Evolutionary conservation across 1,284 basidiomycete genomes (phyloP).

Genomic region (Heterobasidion occidentale): DNA sequence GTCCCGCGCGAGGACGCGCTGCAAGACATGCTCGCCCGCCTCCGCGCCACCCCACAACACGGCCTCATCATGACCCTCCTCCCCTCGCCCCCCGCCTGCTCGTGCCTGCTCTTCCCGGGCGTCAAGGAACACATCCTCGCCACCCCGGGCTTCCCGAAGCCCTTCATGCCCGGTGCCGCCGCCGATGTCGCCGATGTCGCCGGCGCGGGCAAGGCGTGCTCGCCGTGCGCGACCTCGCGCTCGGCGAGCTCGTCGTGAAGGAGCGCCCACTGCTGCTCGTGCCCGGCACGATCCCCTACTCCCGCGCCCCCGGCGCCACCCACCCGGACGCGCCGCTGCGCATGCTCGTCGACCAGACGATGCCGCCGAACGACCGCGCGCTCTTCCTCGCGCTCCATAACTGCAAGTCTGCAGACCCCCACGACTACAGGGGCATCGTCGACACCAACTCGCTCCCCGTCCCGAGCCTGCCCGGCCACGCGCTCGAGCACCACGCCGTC

Average conservation of each 20-base stretch:
- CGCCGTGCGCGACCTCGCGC: constrained; percentile 1
- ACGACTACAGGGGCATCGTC: constrained; percentile 8
- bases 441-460: constrained; percentile 15
- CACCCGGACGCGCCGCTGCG: background rate
- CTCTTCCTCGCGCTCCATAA: constrained; percentile 10
- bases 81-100: background rate
- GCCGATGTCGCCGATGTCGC: background rate
- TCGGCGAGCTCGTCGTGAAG: constrained; percentile 9
- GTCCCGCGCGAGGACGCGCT: no score
- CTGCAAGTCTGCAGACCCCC: constrained; percentile 2
- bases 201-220: constrained; percentile 6
- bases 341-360: constrained; percentile 2
- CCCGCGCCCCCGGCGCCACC: background rate
- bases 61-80: background rate
- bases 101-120: background rate
- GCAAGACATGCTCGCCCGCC: no score
- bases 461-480: constrained; percentile 6
- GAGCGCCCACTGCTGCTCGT: constrained; percentile 12
- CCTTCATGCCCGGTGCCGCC: background rate
- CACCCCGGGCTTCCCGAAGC: background rate
- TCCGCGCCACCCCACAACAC: no score
- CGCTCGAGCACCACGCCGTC: constrained; percentile 8
- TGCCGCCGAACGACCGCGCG: background rate
- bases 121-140: background rate
- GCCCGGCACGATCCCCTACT: background rate